A percentile compares a stretch with the other conserved stretches of the same genome.
phyloP scores from a whole-genome alignment of 345 rosid species.

The Cardiospermum halicacabum region DNA sequence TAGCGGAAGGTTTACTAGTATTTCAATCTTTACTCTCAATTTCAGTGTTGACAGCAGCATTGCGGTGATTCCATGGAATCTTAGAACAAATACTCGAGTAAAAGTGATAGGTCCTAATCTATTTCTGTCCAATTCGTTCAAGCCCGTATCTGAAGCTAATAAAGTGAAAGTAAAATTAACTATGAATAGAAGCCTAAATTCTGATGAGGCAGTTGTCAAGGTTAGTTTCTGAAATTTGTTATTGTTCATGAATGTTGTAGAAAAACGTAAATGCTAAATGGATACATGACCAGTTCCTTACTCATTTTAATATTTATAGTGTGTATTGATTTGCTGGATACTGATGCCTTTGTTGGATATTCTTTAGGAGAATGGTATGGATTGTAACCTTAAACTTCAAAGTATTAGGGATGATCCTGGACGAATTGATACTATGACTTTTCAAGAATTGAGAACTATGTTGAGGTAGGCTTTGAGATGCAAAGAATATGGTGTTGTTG shows the following conservation, averaged over 20 bases:
- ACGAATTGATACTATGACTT: slow-evolving; percentile 69
- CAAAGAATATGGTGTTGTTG: no score
- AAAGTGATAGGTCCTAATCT: slow-evolving; percentile 26
- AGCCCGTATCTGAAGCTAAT: no score
- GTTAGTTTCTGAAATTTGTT: slow-evolving; percentile 17
- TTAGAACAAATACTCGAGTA: slow-evolving; percentile 25
- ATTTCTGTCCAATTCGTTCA: no score
- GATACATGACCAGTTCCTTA: no score
- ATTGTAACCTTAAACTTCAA: slow-evolving; percentile 25
- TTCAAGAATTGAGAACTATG: slow-evolving; percentile 57
- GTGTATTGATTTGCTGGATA: background rate
- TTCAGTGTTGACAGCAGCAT: no score
- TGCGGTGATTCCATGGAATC: slow-evolving; percentile 32
- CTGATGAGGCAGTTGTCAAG: slow-evolving; percentile 16
- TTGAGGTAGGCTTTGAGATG: slow-evolving; percentile 47
- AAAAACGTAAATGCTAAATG: no score
- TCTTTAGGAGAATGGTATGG: slow-evolving; percentile 26
- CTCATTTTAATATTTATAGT: no score
- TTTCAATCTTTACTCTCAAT: no score
- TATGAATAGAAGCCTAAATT: slow-evolving; percentile 11
- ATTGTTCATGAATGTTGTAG: no score
- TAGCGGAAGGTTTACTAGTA: no score
- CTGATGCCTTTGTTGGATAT: background rate
- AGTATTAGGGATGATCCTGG: slow-evolving; percentile 34
- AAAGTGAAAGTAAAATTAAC: slow-evolving; percentile 29